These are phyloP conservation scores for Moniliophthora roreri DNA, from an alignment of 1,284 basidiomycete species.

Conservation along the genomic window DNA sequence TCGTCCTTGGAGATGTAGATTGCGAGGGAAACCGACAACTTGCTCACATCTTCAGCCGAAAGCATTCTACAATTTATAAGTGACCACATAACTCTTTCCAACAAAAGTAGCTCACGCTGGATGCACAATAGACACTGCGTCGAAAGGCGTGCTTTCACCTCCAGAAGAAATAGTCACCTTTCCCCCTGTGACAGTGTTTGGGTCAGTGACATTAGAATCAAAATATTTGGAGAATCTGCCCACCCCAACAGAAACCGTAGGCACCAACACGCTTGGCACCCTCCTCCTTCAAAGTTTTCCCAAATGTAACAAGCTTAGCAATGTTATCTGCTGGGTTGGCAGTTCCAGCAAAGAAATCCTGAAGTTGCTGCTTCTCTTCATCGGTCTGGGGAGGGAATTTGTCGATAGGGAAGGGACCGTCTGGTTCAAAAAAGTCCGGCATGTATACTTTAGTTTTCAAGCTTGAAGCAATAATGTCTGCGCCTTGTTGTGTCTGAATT, in stretches of 20 bases:
- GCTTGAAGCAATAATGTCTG: constrained; percentile 57
- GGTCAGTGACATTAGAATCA: neutral
- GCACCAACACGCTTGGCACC: constrained; percentile 49
- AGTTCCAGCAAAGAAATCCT: constrained; percentile 53
- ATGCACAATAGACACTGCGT: constrained; percentile 52
- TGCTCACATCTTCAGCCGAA: constrained; percentile 49
- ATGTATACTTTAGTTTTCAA: constrained; percentile 56
- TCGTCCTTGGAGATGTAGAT: constrained; percentile 66
- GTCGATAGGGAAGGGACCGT: constrained; percentile 46
- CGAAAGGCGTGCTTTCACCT: constrained; percentile 40
- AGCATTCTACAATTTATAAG: constrained; percentile 44
- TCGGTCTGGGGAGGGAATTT: constrained; percentile 55
- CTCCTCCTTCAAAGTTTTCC: constrained; percentile 40
- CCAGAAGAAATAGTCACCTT: constrained; percentile 47
- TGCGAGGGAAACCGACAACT: constrained; percentile 54
- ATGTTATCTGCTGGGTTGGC: constrained; percentile 45
- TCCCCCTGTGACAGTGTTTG: constrained; percentile 35
- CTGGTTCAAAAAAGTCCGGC: constrained; percentile 66
- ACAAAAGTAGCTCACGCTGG: constrained; percentile 43
- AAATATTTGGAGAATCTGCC: too few species aligned
- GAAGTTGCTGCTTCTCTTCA: constrained; percentile 47
- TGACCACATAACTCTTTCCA: neutral
- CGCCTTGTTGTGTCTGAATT: constrained; percentile 56
- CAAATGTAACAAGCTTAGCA: constrained; percentile 47
- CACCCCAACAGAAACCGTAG: constrained; percentile 65